A percentile compares a stretch with the other conserved stretches of the same genome.
These are phyloP conservation scores for Capsicum pubescens DNA, from an alignment of 257 asterid species.

Conservation along the genomic window DNA sequence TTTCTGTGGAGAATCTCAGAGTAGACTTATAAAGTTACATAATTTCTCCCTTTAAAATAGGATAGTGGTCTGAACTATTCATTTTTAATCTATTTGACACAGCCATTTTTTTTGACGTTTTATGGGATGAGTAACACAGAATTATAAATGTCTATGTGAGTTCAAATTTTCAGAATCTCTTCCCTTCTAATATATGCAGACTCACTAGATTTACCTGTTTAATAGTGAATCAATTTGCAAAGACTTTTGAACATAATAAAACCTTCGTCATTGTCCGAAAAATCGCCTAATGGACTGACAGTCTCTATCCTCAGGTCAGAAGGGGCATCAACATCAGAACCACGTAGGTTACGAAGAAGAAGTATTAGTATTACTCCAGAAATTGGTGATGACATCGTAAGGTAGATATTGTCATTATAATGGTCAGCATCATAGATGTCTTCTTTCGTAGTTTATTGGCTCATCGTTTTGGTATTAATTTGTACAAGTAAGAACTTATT, in stretches of 20 bases:
- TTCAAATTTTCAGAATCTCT: background rate
- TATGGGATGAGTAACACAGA: background rate
- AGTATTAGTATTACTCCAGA: conserved; percentile 98
- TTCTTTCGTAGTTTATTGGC: background rate
- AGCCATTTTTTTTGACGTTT: conserved; percentile 4
- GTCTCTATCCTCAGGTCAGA: conserved; percentile 69
- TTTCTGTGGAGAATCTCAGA: background rate
- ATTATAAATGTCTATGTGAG: background rate
- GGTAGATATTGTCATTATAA: conserved; percentile 52
- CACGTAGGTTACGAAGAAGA: conserved; percentile 86
- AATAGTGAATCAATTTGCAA: background rate
- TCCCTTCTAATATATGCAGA: background rate
- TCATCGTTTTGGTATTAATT: background rate
- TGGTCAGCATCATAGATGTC: background rate
- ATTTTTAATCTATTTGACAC: conserved; percentile 18
- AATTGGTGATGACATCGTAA: conserved; percentile 96
- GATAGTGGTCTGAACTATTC: background rate
- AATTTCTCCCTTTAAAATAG: conserved; percentile 23
- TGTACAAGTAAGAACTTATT: background rate
- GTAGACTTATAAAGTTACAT: conserved; percentile 18
- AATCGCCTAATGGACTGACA: background rate
- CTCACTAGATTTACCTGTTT: background rate
- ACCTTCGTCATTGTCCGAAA: conserved; percentile 21
- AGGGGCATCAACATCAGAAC: conserved; percentile 81
- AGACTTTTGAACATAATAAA: conserved; percentile 32